Evolutionary conservation across 441 rosid genomes (phyloP).

Genomic region (Syzygium malaccense): DNA sequence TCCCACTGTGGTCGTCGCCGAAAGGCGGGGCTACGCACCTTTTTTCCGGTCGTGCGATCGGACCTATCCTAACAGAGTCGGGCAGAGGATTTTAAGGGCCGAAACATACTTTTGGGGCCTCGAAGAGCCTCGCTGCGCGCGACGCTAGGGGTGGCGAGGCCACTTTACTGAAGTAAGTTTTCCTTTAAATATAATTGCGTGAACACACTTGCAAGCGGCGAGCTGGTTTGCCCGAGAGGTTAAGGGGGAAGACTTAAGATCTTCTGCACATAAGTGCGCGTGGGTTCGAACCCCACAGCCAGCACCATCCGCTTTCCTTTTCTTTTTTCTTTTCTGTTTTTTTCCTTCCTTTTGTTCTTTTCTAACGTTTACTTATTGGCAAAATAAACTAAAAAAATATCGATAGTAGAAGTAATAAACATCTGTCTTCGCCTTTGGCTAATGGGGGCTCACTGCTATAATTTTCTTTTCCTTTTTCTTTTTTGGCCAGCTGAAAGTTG

Average conservation of each 20-base stretch:
- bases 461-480: neutral
- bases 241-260: constrained; percentile 14
- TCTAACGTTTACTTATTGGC: neutral
- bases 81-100: neutral
- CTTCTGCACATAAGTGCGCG: constrained; percentile 15
- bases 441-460: neutral
- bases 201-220: fast-evolving
- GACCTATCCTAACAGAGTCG: neutral
- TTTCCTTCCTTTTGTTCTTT: constrained; percentile 21
- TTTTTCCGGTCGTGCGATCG: fast-evolving
- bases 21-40: fast-evolving
- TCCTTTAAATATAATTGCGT: fast-evolving
- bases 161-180: fast-evolving
- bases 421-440: neutral
- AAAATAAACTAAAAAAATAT: neutral
- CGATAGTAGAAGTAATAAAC: neutral
- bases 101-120: neutral
- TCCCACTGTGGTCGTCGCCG: neutral
- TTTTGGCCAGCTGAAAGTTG: neutral
- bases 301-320: constrained; percentile 8
- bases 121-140: neutral
- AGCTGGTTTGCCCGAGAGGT: constrained; percentile 18
- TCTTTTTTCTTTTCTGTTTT: constrained; percentile 14
- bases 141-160: neutral
- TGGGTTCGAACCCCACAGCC: constrained; percentile 21